Base-by-base conservation (phyloP, 164 flowering plant species). In the Nymphaea colorata region DNA sequence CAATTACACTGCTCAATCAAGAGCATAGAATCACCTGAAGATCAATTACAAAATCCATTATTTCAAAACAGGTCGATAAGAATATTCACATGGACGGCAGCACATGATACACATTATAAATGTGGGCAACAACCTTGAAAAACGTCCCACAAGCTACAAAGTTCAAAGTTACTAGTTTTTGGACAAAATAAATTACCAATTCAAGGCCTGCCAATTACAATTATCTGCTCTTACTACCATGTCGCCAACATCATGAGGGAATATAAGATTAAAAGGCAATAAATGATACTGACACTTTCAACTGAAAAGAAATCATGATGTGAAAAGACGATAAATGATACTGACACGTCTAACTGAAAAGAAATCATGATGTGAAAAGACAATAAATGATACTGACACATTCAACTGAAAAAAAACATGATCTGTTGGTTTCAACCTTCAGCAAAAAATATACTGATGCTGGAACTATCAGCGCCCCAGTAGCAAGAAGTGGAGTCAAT, bases 391-490 rank as follows among this genome's bases (percentile, higher is more conserved):
- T 3, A 4, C 55, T n/a, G n/a, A 51, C 14, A 51, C 57, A 8
- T 51, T 51, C 57, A 51, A 51, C 57, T 51, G 12, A 51, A 51
- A 51, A 51, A 25, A 51, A 51, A 4, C 8, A 15, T 15, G 14
- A 51, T 8, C 12, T 51, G 57, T 51, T 51, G 57, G 57, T 51
- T 3, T 7, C 6, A 61, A 91, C 98, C 98, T 93, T 85, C 61
- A 89, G 82, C 41, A 86, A 47, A 72, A 89, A 90, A 82, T 94
- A 94, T 43, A 87, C 69, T 10, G 99, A 91, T 57, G 95, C 64
- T 25, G 98, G 99, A 75, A 90, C 66, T 44, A 82, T 53, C 62
- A 94, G 80, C 67, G 99, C 98, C 59, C 98, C 96, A 53, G 92
- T 74, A n/a, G 94, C 96, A 76, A 91, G 66, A 15, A 77, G 44